Evolutionary conservation across 1,284 basidiomycete genomes (phyloP).

Genomic region (Heliocybe sulcata): DNA sequence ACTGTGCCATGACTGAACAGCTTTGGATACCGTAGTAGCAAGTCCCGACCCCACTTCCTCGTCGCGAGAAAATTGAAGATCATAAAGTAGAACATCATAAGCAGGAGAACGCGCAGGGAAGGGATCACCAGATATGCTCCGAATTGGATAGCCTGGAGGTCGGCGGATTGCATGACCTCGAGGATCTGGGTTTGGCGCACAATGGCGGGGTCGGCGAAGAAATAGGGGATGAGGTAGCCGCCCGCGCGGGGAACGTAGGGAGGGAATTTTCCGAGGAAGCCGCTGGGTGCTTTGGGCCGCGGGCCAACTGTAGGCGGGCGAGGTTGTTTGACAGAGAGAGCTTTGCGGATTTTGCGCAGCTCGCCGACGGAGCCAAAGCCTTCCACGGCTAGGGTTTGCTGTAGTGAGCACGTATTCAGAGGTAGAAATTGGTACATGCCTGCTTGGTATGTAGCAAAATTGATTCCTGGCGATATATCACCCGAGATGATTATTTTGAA

Average conservation of each 20-base stretch:
- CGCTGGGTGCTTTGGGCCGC: neutral
- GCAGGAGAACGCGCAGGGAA: neutral
- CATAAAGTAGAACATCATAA: neutral
- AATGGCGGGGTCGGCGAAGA: constrained; percentile 2
- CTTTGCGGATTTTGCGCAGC: constrained; percentile 1
- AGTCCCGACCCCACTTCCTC: neutral
- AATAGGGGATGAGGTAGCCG: constrained; percentile 1
- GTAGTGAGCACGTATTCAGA: neutral
- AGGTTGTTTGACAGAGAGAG: constrained; percentile 1
- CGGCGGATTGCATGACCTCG: neutral
- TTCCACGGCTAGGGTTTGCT: neutral
- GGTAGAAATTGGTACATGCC: neutral
- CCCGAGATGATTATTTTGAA: neutral
- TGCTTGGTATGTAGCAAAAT: neutral
- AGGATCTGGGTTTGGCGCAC: constrained; percentile 1
- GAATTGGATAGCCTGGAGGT: neutral
- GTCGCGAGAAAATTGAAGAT: neutral
- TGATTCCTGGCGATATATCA: neutral
- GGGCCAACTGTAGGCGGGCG: neutral
- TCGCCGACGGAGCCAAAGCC: neutral
- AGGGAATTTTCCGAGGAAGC: neutral
- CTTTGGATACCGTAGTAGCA: neutral
- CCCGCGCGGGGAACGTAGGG: neutral
- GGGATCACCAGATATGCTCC: neutral
- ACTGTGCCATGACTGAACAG: neutral